Percentiles rank a stretch among this genome's conserved stretches.
Conservation (phyloP, 306 rosid genomes). For the Oxytropis ochrocephala region DNA sequence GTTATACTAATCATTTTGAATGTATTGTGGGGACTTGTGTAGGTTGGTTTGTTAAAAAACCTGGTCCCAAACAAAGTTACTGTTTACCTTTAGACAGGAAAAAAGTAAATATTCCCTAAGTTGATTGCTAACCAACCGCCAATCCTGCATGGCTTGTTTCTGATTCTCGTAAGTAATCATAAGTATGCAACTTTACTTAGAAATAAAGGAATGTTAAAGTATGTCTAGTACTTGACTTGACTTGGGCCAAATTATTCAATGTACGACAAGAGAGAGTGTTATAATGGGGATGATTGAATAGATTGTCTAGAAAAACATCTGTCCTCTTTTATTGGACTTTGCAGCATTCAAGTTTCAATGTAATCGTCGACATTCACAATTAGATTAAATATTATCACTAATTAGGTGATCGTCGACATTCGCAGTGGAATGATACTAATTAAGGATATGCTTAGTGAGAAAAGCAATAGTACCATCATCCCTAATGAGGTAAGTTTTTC, state of each 20-base stretch:
- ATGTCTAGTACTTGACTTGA: neutral
- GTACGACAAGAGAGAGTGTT: neutral
- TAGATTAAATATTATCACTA: neutral
- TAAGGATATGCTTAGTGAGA: too few species aligned
- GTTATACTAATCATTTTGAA: too few species aligned
- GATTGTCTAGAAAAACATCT: neutral
- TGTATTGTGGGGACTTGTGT: too few species aligned
- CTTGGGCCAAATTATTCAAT: slow-evolving; percentile 9
- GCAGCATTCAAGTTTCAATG: neutral
- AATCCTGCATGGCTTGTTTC: slow-evolving; percentile 1
- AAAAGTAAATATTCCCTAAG: neutral
- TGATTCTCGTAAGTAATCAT: neutral
- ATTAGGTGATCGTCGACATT: neutral
- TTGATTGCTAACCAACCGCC: neutral
- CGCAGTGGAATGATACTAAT: neutral
- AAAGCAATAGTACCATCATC: too few species aligned
- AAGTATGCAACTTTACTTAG: slow-evolving; percentile 16
- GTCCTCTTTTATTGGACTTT: neutral
- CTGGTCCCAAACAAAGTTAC: neutral
- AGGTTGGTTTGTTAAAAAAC: too few species aligned
- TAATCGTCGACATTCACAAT: neutral
- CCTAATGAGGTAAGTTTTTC: too few species aligned
- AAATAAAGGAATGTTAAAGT: slow-evolving; percentile 1
- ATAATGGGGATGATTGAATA: neutral
- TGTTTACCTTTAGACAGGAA: neutral